Evolutionary conservation across 352 stramenopile genomes (phyloP), one percentile per base, ranked within the genome.

Genomic region (Globisporangium abappressorium): DNA sequence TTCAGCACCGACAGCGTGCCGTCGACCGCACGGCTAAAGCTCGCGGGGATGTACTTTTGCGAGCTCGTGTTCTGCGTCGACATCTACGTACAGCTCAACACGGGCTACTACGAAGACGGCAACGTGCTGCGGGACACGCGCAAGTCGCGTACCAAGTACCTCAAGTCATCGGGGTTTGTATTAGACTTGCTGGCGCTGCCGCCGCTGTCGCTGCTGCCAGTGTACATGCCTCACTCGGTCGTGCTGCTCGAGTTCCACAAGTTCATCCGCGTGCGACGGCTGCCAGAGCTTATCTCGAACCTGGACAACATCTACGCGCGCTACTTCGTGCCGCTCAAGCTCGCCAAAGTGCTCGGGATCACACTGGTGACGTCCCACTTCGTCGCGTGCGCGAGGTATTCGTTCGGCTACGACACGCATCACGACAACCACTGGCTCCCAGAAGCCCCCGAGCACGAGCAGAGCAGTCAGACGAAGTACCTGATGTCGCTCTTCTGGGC

Each of bases 61-160:
- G 82, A 92, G 64, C 11, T 84, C 11, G 58, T 89, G 33, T 92
- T 92, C 59, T 78, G 67, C 54, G 63, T 72, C 36, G 84, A 92
- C 69, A 77, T 91, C 28, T 90, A 87, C 66, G 81, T 92, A 20
- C 84, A 89, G 53, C 75, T 91, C 53, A 80, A 91, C 70, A 92
- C 81, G 26, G 82, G 84, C 11, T 91, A 87, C 74, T 92, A 91
- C 62, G 77, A 90, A 55, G 74, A 85, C 43, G 84, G 84, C 56
- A 87, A 91, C 47, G 71, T 92, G 34, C 70, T 92, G 34, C 82
- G 82, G 8, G 82, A 90, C 65, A 77, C 75, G 20, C 28, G 72
- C 26, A 89, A 86, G 30, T 87, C 81, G 8, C 69, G 81, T n/a
- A 62, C 72, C 36, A 91, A 91, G 59, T 92, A 92, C 72, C 64